Percentiles rank a stretch among this genome's conserved stretches.
phyloP scores from a whole-genome alignment of 164 flowering plant genomes.

The Magnolia sinica region DNA sequence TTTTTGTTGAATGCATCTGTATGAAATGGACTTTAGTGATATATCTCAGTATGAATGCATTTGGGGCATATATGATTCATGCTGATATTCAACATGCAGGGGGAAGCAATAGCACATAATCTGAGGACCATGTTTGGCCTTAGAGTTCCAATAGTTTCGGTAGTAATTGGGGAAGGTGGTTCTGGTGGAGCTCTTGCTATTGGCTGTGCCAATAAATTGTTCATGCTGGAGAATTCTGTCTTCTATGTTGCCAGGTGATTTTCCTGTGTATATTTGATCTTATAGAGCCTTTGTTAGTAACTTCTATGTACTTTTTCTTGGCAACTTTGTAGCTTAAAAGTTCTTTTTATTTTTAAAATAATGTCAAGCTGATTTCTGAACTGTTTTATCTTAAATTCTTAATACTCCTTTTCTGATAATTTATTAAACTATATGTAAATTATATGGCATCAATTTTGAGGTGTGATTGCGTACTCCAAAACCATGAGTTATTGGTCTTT shows the following conservation, averaged over 20 bases:
- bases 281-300: background rate
- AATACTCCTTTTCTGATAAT: background rate
- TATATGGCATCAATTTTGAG: background rate
- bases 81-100: conserved; percentile 10
- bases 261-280: background rate
- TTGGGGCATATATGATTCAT: background rate
- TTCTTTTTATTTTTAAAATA: no score
- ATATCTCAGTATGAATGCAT: background rate
- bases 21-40: background rate
- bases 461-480: background rate
- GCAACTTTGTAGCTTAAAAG: no score
- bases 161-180: conserved; percentile 38
- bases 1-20: background rate
- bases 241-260: conserved; percentile 36
- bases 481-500: background rate
- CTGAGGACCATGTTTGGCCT: conserved; percentile 35
- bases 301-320: no score
- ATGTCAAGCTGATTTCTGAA: background rate
- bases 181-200: conserved; percentile 45
- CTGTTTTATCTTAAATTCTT: background rate
- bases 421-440: no score
- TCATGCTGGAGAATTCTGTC: conserved; percentile 31
- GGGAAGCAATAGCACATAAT: conserved; percentile 32
- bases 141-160: conserved; percentile 29
- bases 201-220: conserved; percentile 34